Evolutionary conservation across 306 rosid species (phyloP).

Genomic region (Hippophae tibetana): DNA sequence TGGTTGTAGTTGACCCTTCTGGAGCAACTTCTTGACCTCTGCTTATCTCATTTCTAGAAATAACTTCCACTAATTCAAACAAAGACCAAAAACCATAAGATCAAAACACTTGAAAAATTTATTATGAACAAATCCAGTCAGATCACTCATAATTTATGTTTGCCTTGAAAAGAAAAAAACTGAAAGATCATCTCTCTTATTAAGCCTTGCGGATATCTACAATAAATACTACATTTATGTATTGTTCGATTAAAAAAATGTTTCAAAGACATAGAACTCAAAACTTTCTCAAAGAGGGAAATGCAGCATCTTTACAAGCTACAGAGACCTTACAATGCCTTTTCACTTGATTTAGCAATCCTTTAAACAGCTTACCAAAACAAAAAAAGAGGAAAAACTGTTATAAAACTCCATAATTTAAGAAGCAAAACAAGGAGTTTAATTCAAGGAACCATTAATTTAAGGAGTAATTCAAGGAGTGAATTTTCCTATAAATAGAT

Average conservation of each 20-base stretch:
- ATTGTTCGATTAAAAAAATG: no score
- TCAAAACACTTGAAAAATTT: slow-evolving; percentile 2
- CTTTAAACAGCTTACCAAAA: background rate
- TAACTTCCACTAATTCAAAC: slow-evolving; percentile 41
- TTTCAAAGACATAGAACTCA: slow-evolving; percentile 5
- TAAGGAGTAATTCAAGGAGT: no score
- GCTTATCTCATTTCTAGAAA: slow-evolving; percentile 39
- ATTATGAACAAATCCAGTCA: slow-evolving; percentile 2
- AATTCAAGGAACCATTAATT: no score
- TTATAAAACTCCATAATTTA: no score
- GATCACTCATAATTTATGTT: background rate
- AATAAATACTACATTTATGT: no score
- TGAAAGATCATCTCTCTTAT: no score
- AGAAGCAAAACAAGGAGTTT: no score
- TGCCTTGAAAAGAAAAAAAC: no score
- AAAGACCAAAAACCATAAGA: slow-evolving; percentile 4
- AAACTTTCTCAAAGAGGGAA: slow-evolving; percentile 1
- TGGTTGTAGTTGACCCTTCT: slow-evolving; percentile 50
- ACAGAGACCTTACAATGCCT: background rate
- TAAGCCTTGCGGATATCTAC: no score
- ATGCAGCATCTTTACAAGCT: background rate
- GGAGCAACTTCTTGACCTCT: slow-evolving; percentile 38
- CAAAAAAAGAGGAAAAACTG: background rate
- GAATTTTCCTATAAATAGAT: no score
- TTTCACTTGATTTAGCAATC: slow-evolving; percentile 12